These are phyloP conservation scores for Metschnikowia vanudenii DNA, from an alignment of 805 yeast species.

Conservation along the genomic window DNA sequence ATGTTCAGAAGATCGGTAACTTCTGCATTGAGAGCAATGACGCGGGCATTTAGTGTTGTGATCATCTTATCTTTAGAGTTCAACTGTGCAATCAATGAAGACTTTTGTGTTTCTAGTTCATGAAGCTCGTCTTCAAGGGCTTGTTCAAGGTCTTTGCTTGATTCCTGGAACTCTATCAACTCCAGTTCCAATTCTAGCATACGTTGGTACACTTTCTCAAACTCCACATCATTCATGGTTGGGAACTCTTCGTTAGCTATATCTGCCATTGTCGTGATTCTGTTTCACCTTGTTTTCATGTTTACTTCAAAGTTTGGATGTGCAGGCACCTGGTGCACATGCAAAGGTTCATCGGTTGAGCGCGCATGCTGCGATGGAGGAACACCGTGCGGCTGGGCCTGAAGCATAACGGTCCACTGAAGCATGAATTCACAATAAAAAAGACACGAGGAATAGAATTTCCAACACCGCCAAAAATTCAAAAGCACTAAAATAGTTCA, in stretches of 20 bases:
- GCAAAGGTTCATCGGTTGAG: background rate
- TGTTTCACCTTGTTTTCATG: constrained; percentile 9
- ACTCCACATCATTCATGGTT: constrained; percentile 4
- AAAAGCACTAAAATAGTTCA: too few relatives aligned
- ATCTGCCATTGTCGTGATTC: background rate
- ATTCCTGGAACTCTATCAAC: constrained; percentile 41
- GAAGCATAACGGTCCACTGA: too few relatives aligned
- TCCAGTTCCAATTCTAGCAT: constrained; percentile 39
- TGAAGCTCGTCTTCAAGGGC: constrained; percentile 45
- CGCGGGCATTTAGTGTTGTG: constrained; percentile 17
- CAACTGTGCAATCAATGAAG: constrained; percentile 17
- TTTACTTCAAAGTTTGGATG: constrained; percentile 4
- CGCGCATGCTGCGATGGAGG: too few relatives aligned
- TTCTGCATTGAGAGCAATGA: constrained; percentile 21
- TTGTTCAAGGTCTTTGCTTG: constrained; percentile 44
- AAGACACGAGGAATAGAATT: too few relatives aligned
- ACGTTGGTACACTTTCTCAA: constrained; percentile 19
- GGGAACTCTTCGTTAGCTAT: constrained; percentile 1
- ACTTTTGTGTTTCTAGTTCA: constrained; percentile 29
- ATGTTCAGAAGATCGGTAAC: constrained; percentile 19
- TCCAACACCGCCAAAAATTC: too few relatives aligned
- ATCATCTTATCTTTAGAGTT: constrained; percentile 23
- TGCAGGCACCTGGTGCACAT: constrained; percentile 8
- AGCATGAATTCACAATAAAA: too few relatives aligned
- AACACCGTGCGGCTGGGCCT: too few relatives aligned